Conservation (phyloP, 2,329 filamentous ascomycete species). For the Paracamarosporium sp. region DNA sequence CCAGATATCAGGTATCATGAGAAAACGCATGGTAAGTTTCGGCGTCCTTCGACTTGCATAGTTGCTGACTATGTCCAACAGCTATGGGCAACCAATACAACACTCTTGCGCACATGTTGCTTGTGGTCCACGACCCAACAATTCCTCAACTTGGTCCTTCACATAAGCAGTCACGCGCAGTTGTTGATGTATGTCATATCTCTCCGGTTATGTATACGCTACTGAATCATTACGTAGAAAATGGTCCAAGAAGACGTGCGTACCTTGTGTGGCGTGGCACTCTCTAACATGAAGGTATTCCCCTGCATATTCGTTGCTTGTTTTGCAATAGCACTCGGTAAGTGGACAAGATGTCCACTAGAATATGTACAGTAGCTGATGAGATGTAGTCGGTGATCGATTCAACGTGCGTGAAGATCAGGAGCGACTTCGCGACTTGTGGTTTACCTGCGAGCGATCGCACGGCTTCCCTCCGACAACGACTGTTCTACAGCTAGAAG, state of each 20-base stretch:
- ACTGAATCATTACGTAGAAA: slow-evolving; percentile 13
- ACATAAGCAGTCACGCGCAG: slow-evolving; percentile 37
- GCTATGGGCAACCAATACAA: slow-evolving; percentile 44
- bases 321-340: slow-evolving; percentile 44
- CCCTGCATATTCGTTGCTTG: slow-evolving; percentile 45
- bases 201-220: not conserved
- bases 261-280: slow-evolving; percentile 42
- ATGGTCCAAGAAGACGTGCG: slow-evolving; percentile 44
- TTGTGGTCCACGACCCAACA: slow-evolving; percentile 45
- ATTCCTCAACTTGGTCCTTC: slow-evolving; percentile 45
- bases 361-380: not conserved
- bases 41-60: not conserved
- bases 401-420: slow-evolving; percentile 40
- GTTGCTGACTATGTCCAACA: not conserved
- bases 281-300: slow-evolving; percentile 42
- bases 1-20: slow-evolving; percentile 44
- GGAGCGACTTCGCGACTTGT: slow-evolving; percentile 35
- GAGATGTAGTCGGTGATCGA: slow-evolving; percentile 38
- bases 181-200: slow-evolving; percentile 32
- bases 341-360: slow-evolving; percentile 3
- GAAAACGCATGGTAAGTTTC: slow-evolving; percentile 35
- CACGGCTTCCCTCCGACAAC: slow-evolving; percentile 45
- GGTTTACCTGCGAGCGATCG: slow-evolving; percentile 37
- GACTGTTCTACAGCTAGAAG: slow-evolving; percentile 39
- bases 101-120: slow-evolving; percentile 42